Base-by-base conservation (phyloP, 352 stramenopile genomes). In the Blastocystis hominis region DNA sequence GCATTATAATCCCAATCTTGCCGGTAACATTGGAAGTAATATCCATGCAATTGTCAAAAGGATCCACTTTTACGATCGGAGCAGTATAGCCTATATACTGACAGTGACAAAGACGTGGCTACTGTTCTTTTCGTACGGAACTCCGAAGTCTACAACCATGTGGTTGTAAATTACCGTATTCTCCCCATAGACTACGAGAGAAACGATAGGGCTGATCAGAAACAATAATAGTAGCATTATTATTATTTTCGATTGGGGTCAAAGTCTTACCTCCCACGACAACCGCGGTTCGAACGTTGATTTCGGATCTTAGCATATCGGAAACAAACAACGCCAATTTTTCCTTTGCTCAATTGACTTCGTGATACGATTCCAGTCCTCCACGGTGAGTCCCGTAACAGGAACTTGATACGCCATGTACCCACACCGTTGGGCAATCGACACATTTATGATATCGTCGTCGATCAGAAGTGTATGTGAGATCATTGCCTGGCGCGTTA, bases 381-480 rank as follows among this genome's bases (percentile, higher is more conserved):
- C 34, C n/a, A 84, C 24, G 4, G n/a, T 61, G 3, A 84, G 50
- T 55, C 72, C 72, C 30, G 72, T 84, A 53, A 66, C 42, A 5
- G 53, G 53, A n/a, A 84, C 72, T 69, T 68, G 15, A 64, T 69
- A 84, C 30, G 72, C 72, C 72, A 84, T 84, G 36, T 84, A 84
- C 17, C 72, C 72, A 44, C 44, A 30, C 10, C 53, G 72, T 13
- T 61, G 36, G 10, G 72, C 72, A n/a, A 84, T 44, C 38, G 30
- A n/a, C 56, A 84, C 72, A 69, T 84, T 84, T 36, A 59, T 46
- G 17, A 17, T 3, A 69, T 84, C 72, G 56, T 84, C 72, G 40
- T 84, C 72, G 30, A 84, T 84, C n/a, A 84, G 30, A 2, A 84
- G 20, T 20, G 72, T 84, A 53, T 84, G 72, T 9, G 15, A 54